Conservation (phyloP, 2,329 filamentous ascomycete genomes). For the Metarhizium humberi region DNA sequence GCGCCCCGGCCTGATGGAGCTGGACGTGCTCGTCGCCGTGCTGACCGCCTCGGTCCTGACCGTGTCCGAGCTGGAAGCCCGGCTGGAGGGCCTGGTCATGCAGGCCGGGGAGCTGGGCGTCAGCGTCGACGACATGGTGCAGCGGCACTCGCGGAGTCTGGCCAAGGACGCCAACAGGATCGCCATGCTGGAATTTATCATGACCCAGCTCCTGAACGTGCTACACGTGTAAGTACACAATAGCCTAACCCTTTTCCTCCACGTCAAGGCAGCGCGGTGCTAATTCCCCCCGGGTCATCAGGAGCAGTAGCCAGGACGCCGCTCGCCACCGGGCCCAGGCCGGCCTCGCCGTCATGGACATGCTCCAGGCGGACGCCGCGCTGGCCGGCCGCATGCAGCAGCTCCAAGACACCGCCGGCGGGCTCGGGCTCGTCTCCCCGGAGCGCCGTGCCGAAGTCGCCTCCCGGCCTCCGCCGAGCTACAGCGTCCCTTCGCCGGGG, state of each 20-base stretch:
- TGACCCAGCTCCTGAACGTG: conserved; percentile 10
- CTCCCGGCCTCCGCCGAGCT: conserved; percentile 6
- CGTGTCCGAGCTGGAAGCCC: conserved; percentile 9
- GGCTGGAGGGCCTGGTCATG: conserved; percentile 5
- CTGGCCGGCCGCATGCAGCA: conserved; percentile 8
- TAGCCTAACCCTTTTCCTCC: too few relatives aligned
- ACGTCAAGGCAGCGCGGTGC: too few relatives aligned
- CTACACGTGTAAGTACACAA: conserved; percentile 8
- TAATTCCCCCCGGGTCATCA: neutral
- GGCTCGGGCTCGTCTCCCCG: conserved; percentile 3
- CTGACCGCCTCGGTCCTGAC: conserved; percentile 9
- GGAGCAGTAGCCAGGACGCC: conserved; percentile 8
- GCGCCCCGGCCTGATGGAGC: conserved; percentile 8
- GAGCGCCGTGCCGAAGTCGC: conserved; percentile 5
- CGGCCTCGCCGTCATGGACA: conserved; percentile 3
- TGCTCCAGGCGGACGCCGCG: conserved; percentile 7
- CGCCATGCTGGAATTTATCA: conserved; percentile 6
- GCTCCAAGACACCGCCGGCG: conserved; percentile 7
- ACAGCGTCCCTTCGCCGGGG: conserved; percentile 5
- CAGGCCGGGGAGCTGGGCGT: conserved; percentile 1
- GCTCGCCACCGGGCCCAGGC: conserved; percentile 4
- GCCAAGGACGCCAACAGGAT: conserved; percentile 8
- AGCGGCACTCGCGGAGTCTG: conserved; percentile 1
- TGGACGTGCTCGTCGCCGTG: conserved; percentile 10
- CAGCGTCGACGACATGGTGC: conserved; percentile 3